phyloP scores from a whole-genome alignment of 75 land plant species.

The Azolla pinnata region DNA sequence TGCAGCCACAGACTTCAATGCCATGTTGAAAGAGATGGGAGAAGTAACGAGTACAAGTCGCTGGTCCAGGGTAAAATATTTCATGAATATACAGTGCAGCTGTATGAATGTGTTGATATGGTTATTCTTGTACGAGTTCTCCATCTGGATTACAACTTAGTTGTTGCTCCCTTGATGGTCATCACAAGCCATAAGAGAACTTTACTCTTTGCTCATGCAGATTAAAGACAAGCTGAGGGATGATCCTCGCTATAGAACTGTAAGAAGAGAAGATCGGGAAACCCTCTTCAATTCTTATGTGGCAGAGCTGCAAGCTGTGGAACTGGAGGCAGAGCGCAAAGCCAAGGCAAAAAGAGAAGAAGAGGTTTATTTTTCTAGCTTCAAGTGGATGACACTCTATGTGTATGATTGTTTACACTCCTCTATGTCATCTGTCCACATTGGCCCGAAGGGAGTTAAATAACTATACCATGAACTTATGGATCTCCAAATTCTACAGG shows the following conservation, averaged over 20 bases:
- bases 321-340: slow-evolving; percentile 47
- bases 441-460: no score
- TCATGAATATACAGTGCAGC: background rate
- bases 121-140: no score
- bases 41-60: slow-evolving; percentile 55
- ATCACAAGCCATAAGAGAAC: no score
- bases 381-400: background rate
- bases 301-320: slow-evolving; percentile 52
- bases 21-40: slow-evolving; percentile 59
- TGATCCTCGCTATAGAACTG: slow-evolving; percentile 73
- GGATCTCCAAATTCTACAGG: slow-evolving; percentile 28
- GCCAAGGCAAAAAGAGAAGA: slow-evolving; percentile 68
- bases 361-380: slow-evolving; percentile 37
- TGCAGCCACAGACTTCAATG: slow-evolving; percentile 49
- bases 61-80: slow-evolving; percentile 71
- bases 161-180: no score
- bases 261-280: slow-evolving; percentile 79
- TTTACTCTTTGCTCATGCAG: slow-evolving; percentile 28
- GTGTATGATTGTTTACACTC: background rate
- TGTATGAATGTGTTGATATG: no score
- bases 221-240: slow-evolving; percentile 57
- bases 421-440: no score
- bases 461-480: no score
- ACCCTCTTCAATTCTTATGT: slow-evolving; percentile 64
- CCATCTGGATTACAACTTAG: no score